Conservation (phyloP, 1,284 basidiomycete species). For the Gomphus bonarii region DNA sequence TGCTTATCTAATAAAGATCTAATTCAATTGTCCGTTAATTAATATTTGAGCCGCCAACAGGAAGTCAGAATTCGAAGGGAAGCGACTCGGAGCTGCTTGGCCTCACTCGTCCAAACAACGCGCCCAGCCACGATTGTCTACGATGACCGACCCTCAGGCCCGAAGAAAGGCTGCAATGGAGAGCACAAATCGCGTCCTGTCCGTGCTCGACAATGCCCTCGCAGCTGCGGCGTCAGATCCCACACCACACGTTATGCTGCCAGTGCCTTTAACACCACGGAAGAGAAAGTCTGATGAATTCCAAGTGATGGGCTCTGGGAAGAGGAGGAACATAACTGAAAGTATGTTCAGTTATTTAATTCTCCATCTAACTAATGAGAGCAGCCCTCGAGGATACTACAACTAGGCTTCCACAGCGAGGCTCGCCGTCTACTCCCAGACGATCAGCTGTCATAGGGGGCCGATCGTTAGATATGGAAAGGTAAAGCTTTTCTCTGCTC, state of each 20-base stretch:
- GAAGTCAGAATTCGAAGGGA: too few species aligned
- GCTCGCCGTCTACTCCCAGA: background rate
- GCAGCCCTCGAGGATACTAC: background rate
- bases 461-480: constrained; percentile 5
- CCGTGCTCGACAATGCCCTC: background rate
- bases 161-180: background rate
- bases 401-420: background rate
- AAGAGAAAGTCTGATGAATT: background rate
- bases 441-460: background rate
- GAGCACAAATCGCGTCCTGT: background rate
- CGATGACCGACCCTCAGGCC: background rate
- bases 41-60: too few species aligned
- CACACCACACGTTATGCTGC: background rate
- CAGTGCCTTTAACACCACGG: background rate
- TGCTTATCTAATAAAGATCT: too few species aligned
- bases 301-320: background rate
- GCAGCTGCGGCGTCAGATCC: background rate
- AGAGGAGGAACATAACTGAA: background rate
- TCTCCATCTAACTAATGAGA: background rate
- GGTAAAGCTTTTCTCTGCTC: background rate
- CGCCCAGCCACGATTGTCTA: background rate
- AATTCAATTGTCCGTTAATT: too few species aligned
- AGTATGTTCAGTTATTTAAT: background rate
- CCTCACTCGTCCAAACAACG: background rate
- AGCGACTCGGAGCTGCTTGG: too few species aligned